Evolutionary conservation across 1,139 yeast genomes (phyloP).

Genomic region (Hyphopichia wangnamkhiaoensis): DNA sequence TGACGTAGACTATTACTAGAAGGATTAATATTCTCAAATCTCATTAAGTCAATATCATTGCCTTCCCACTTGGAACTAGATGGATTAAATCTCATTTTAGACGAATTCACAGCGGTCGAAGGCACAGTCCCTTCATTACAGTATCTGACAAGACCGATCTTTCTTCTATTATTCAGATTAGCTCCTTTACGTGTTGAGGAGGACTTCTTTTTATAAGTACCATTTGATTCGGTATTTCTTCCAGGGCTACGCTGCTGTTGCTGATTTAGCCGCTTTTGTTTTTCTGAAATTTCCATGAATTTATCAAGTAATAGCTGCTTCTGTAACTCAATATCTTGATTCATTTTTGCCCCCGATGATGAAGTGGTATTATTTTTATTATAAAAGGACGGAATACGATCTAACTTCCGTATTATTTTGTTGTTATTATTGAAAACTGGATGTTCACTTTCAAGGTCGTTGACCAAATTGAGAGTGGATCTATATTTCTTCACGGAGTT

Average conservation of each 20-base stretch:
- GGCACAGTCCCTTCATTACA: conserved; percentile 28
- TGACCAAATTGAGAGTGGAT: conserved; percentile 32
- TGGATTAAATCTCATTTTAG: conserved; percentile 57
- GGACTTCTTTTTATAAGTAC: conserved; percentile 14
- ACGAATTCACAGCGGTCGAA: conserved; percentile 11
- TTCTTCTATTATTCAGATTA: conserved; percentile 9
- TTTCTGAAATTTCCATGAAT: conserved; percentile 29
- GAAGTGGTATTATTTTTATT: conserved; percentile 14
- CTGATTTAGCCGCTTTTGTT: conserved; percentile 13
- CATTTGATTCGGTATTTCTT: conserved; percentile 16
- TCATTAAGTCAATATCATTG: conserved; percentile 56
- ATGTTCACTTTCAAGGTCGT: conserved; percentile 16
- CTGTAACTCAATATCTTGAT: conserved; percentile 19
- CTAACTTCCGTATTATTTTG: conserved; percentile 37
- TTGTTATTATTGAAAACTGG: conserved; percentile 35
- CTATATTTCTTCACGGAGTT: conserved; percentile 24
- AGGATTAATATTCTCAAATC: conserved; percentile 39
- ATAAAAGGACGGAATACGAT: conserved; percentile 47
- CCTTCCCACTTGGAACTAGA: conserved; percentile 65
- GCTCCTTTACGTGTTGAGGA: neutral
- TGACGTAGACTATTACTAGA: conserved; percentile 2
- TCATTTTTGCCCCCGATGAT: conserved; percentile 14
- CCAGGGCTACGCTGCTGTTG: conserved; percentile 1
- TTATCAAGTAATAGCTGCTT: conserved; percentile 28
- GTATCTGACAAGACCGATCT: conserved; percentile 36